Evolutionary conservation across 1,284 basidiomycete species (phyloP).

Genomic region (Schizopora paradoxa): DNA sequence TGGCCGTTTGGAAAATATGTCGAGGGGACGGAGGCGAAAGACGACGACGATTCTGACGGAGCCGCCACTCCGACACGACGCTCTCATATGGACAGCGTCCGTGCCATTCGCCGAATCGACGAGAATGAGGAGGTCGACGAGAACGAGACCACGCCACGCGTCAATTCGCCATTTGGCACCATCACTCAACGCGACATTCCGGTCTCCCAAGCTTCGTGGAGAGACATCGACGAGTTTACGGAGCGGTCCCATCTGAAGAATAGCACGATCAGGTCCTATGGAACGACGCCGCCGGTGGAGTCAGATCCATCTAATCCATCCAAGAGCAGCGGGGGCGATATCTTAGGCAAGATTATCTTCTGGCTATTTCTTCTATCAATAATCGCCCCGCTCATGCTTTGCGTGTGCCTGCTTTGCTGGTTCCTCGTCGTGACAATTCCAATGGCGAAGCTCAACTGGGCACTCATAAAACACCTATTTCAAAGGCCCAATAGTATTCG

Average conservation of each 20-base stretch:
- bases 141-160: slow-evolving; percentile 11
- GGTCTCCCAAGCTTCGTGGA: slow-evolving; percentile 30
- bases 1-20: slow-evolving; percentile 99
- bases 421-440: slow-evolving; percentile 90
- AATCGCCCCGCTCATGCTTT: slow-evolving; percentile 85
- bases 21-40: slow-evolving; percentile 61
- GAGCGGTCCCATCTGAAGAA: slow-evolving; percentile 12
- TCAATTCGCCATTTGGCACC: slow-evolving; percentile 24
- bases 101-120: slow-evolving; percentile 27
- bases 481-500: slow-evolving; percentile 81
- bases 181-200: slow-evolving; percentile 26
- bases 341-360: slow-evolving; percentile 72
- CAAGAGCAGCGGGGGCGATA: slow-evolving; percentile 26
- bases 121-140: slow-evolving; percentile 33
- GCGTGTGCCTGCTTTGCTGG: slow-evolving; percentile 90
- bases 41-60: slow-evolving; percentile 40
- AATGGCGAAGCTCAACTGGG: slow-evolving; percentile 98
- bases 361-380: slow-evolving; percentile 72
- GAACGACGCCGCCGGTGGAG: slow-evolving; percentile 38
- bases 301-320: too few relatives aligned
- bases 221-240: too few relatives aligned
- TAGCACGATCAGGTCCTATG: slow-evolving; percentile 51
- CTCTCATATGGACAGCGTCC: slow-evolving; percentile 24
- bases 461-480: slow-evolving; percentile 80
- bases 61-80: slow-evolving; percentile 30